phyloP scores from a whole-genome alignment of 257 asterid genomes.

The Solanum gandarillasii region DNA sequence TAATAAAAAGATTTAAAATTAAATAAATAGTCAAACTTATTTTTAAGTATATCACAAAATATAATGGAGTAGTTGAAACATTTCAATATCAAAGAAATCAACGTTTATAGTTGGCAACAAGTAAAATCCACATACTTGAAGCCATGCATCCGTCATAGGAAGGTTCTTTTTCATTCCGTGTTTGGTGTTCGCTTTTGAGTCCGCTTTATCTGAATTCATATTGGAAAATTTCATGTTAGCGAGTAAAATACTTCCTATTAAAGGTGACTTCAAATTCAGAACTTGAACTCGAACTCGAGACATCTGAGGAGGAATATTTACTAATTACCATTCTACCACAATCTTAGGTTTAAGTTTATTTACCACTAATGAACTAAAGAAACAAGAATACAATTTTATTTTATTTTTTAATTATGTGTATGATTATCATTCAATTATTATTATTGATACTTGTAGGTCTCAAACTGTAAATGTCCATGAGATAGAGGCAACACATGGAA shows the following conservation, averaged over 20 bases:
- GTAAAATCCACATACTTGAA: not conserved
- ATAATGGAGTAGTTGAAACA: not conserved
- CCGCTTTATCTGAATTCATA: not conserved
- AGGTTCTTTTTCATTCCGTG: not conserved
- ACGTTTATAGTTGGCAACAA: not conserved
- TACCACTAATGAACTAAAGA: not conserved
- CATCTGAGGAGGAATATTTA: not conserved
- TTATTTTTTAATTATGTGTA: not conserved
- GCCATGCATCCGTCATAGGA: not conserved
- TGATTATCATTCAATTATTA: not conserved
- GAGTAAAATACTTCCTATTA: not conserved
- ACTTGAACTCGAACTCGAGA: not conserved
- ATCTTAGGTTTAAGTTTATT: not conserved
- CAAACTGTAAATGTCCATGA: not conserved
- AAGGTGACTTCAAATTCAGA: not conserved
- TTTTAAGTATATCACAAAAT: not conserved
- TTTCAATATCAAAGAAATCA: not conserved
- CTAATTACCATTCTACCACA: not conserved
- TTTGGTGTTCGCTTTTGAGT: rapidly evolving
- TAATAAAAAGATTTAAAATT: not conserved
- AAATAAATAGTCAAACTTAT: not conserved
- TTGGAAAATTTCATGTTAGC: not conserved
- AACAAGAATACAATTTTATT: too few relatives aligned
- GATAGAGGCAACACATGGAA: constrained; percentile 22
- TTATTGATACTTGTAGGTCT: not conserved